A percentile compares a stretch with the other conserved stretches of the same genome.
Evolutionary conservation across 306 rosid genomes (phyloP).

Genomic region (Vachellia collinsii): DNA sequence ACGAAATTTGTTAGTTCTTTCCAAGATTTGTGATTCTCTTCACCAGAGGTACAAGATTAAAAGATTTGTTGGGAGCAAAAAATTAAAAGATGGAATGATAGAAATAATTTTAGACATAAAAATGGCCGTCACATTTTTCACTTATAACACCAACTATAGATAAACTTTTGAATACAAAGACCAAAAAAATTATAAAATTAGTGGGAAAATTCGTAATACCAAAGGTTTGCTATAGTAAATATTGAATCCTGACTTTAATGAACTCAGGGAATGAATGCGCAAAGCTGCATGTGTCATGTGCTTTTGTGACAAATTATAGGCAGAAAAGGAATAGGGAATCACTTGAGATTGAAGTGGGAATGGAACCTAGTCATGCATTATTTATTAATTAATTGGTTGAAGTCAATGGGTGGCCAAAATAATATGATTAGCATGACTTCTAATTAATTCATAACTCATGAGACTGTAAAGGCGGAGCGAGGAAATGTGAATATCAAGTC

Average conservation of each 20-base stretch:
- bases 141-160: no score
- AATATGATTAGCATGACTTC: not conserved
- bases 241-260: no score
- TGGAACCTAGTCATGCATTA: slow-evolving; percentile 29
- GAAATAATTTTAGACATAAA: no score
- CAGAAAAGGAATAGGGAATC: not conserved
- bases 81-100: no score
- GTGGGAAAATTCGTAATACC: no score
- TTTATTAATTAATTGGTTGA: not conserved
- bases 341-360: slow-evolving; percentile 35
- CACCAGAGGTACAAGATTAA: no score
- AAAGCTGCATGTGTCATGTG: not conserved
- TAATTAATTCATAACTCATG: not conserved
- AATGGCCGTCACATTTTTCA: no score
- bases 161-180: no score
- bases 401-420: not conserved
- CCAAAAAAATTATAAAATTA: no score
- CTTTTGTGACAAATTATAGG: not conserved
- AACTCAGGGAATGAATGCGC: not conserved
- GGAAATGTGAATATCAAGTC: slow-evolving; percentile 15
- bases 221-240: no score
- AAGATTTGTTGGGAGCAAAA: no score
- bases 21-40: no score
- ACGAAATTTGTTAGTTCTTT: not conserved
- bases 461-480: slow-evolving; percentile 27